Conservation (phyloP, 148 eudicot species). For the Cornus controversa region DNA sequence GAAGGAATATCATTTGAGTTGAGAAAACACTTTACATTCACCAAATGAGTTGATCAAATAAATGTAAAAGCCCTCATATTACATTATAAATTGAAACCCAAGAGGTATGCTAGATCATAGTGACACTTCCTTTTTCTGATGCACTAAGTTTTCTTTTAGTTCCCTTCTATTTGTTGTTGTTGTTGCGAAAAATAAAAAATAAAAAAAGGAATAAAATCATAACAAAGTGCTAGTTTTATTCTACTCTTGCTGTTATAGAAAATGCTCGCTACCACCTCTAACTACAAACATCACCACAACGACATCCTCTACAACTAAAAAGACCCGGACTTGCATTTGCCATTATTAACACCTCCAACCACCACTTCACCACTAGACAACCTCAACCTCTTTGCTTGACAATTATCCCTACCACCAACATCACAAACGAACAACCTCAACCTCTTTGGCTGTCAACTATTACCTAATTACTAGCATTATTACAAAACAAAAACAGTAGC, state of each 20-base stretch:
- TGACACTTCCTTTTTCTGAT: background rate
- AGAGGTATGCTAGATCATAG: background rate
- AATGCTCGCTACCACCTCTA: background rate
- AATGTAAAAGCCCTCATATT: background rate
- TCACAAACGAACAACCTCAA: background rate
- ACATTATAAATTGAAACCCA: background rate
- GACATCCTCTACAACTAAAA: too few species aligned
- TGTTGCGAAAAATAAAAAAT: too few species aligned
- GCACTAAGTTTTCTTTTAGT: background rate
- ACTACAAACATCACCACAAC: background rate
- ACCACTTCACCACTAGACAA: background rate
- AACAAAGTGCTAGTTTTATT: background rate
- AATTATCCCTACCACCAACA: background rate
- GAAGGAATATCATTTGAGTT: conserved; percentile 6
- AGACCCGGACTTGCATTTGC: too few species aligned
- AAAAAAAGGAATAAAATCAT: too few species aligned
- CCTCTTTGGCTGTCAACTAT: background rate
- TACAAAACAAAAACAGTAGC: background rate
- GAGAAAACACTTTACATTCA: background rate
- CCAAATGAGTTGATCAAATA: background rate
- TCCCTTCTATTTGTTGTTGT: background rate
- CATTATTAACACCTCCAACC: background rate
- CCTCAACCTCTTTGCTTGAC: background rate
- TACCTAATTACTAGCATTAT: too few species aligned
- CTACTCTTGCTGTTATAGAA: background rate